Evolutionary conservation across 108 stramenopile genomes (phyloP).

Genomic region (Epithemia pelagica): DNA sequence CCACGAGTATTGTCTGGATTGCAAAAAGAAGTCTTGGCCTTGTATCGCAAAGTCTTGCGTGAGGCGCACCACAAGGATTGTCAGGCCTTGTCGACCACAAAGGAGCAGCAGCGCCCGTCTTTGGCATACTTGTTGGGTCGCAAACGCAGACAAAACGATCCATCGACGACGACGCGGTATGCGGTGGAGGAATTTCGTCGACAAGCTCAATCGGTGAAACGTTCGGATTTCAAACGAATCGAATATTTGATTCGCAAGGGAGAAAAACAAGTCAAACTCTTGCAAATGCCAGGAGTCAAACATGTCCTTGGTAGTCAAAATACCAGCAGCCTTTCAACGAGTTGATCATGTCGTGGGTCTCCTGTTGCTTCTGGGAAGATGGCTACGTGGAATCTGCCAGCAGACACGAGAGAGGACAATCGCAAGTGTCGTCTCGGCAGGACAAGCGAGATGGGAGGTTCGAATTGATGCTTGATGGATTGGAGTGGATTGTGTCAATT

Average conservation of each 20-base stretch:
- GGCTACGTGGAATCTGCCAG: too few species aligned
- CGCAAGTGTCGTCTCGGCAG: too few species aligned
- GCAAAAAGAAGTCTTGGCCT: slow-evolving; percentile 68
- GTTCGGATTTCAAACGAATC: slow-evolving; percentile 70
- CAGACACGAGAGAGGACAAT: too few species aligned
- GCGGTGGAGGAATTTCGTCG: slow-evolving; percentile 59
- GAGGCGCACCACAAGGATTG: slow-evolving; percentile 68
- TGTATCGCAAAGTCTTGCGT: slow-evolving; percentile 67
- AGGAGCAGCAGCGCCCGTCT: slow-evolving; percentile 1
- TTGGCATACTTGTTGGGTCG: not conserved
- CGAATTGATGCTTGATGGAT: too few species aligned
- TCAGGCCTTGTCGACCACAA: not conserved
- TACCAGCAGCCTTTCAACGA: not conserved
- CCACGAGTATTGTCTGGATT: slow-evolving; percentile 40
- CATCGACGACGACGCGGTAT: slow-evolving; percentile 36
- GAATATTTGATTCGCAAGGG: slow-evolving; percentile 77
- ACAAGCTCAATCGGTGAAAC: slow-evolving; percentile 36
- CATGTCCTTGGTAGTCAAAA: slow-evolving; percentile 39
- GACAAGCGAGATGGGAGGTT: too few species aligned
- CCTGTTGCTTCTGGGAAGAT: too few species aligned
- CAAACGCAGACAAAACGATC: slow-evolving; percentile 1
- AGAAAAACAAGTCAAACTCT: slow-evolving; percentile 65
- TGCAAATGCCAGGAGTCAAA: slow-evolving; percentile 80
- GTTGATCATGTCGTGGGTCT: not conserved
- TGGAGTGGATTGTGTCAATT: too few species aligned